phyloP scores from a whole-genome alignment of 495 filamentous ascomycete species.

The Aspergillus biplanus region DNA sequence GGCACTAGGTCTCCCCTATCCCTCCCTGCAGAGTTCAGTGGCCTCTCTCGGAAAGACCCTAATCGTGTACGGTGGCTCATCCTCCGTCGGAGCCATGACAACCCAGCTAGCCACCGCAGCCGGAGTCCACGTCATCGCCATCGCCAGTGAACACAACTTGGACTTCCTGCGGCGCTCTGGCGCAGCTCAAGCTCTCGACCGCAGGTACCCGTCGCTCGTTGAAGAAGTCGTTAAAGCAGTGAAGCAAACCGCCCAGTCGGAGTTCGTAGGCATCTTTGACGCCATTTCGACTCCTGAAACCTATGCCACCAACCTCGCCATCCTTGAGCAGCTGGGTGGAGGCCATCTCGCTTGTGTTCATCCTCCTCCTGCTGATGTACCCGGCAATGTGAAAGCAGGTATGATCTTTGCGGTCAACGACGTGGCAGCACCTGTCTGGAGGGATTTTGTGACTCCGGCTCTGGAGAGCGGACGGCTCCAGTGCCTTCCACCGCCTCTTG shows the following conservation, averaged over 20 bases:
- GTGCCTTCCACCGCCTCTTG: constrained; percentile 8
- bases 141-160: constrained; percentile 13
- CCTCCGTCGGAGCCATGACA: constrained; percentile 17
- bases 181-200: constrained; percentile 7
- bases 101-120: constrained; percentile 11
- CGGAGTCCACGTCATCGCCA: constrained; percentile 14
- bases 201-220: not conserved
- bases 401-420: constrained; percentile 54
- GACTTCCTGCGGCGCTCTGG: constrained; percentile 5
- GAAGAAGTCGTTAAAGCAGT: constrained; percentile 11
- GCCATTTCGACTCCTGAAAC: constrained; percentile 15
- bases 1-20: constrained; percentile 13
- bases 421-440: constrained; percentile 43
- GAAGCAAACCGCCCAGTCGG: not conserved
- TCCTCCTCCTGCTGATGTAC: constrained; percentile 14
- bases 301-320: constrained; percentile 4
- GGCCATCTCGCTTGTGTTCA: constrained; percentile 15
- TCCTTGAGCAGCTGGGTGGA: constrained; percentile 9
- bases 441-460: constrained; percentile 25
- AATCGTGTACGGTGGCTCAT: constrained; percentile 17
- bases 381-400: constrained; percentile 41
- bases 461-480: constrained; percentile 8
- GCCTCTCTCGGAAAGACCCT: constrained; percentile 4
- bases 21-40: not conserved
- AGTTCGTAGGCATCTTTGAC: constrained; percentile 20